Base-by-base conservation (phyloP, 441 rosid species). In the Gossypium davidsonii region DNA sequence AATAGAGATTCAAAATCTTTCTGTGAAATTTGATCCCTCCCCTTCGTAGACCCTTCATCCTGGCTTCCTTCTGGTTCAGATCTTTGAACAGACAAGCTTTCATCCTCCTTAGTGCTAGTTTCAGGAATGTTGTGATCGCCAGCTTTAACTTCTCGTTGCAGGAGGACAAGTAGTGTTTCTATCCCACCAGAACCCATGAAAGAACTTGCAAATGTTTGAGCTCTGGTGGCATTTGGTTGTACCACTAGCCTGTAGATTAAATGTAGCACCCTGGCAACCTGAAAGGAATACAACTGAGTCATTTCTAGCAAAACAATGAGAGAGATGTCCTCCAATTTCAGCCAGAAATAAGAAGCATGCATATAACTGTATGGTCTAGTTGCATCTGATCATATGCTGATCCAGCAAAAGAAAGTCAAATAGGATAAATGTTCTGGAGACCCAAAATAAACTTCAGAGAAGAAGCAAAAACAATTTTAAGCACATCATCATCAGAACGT, bases 101-200 rank as follows among this genome's bases (percentile, higher is more conserved):
- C 75, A 70, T 80, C 83, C 78, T 69, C 79, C 78, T 74, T 80
- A 65, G 55, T 74, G 68, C n/a, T 70, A 52, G 78, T 69, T 74
- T 83, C 92, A 66, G 74, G 74, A 83, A 85, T 67, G 69, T 66
- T 70, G 57, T 76, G 78, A 72, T 96, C 96, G 18, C 98, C 96
- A 83, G 85, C 85, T 86, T 94, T 93, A 73, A 91, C 97, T 88
- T 96, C 98, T 71, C 87, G 87, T 77, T 96, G 99, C 81, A 96
- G 86, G 79, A 96, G 82, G 77, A 96, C 97, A 79, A 96, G 98
- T 78, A 94, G 94, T 55, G 95, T 91, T 83, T 96, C 99, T 84
- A 94, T 84, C 74, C 99, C 99, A 78, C 97, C 99, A 57, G 91
- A 84, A 80, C 81, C 77, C 77, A 96, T 79, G 78, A 94, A 94